These are phyloP conservation scores for Rhizopogon sp. DNA, from an alignment of 768 basidiomycete species.

Conservation along the genomic window DNA sequence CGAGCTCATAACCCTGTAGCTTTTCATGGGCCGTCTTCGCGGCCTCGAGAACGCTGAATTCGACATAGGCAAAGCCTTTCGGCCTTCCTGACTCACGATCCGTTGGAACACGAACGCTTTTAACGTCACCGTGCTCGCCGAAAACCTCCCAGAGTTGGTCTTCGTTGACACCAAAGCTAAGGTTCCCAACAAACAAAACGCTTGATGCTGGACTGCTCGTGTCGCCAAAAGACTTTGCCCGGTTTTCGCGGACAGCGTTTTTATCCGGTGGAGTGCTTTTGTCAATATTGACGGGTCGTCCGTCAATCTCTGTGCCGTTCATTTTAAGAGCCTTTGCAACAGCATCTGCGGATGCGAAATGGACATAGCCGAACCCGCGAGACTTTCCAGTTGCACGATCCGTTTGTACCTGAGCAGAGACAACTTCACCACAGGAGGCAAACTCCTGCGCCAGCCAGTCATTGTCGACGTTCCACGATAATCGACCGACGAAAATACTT, in stretches of 20 bases:
- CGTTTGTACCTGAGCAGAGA: constrained; percentile 82
- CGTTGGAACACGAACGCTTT: constrained; percentile 85
- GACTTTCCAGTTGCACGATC: constrained; percentile 80
- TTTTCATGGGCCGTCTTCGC: constrained; percentile 79
- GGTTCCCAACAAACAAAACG: constrained; percentile 88
- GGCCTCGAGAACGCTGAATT: constrained; percentile 76
- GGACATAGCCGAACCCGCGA: constrained; percentile 81
- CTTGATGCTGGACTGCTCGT: constrained; percentile 56
- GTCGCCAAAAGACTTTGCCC: constrained; percentile 78
- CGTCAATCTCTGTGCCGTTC: constrained; percentile 89
- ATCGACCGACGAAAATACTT: constrained; percentile 85
- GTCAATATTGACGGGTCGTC: constrained; percentile 84
- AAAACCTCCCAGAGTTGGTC: constrained; percentile 89
- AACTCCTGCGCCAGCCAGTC: constrained; percentile 94
- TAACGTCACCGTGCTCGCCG: constrained; percentile 79
- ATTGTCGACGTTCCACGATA: constrained; percentile 97
- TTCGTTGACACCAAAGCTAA: constrained; percentile 76
- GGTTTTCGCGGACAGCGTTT: constrained; percentile 52
- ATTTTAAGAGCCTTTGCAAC: constrained; percentile 77
- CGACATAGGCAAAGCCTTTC: constrained; percentile 97
- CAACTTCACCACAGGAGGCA: constrained; percentile 81
- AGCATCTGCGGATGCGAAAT: constrained; percentile 64
- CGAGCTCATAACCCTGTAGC: constrained; percentile 67
- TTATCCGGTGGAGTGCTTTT: constrained; percentile 63
- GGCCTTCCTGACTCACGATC: constrained; percentile 86